Evolutionary conservation across 768 basidiomycete genomes (phyloP).

Genomic region (Leccinum ochraceum): DNA sequence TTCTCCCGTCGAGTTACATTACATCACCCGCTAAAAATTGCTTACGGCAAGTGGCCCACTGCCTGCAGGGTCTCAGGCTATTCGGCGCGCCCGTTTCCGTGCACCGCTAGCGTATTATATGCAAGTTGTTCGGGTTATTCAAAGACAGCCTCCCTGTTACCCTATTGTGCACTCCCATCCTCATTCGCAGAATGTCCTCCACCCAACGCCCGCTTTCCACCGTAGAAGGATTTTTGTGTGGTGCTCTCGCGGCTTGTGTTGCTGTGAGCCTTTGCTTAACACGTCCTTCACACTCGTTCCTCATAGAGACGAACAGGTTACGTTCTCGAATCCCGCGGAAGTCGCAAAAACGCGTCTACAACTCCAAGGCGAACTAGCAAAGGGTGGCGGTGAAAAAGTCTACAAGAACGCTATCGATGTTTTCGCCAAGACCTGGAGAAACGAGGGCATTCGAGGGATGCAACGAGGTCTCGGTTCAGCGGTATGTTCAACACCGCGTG

Average conservation of each 20-base stretch:
- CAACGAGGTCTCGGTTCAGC: slow-evolving; percentile 92
- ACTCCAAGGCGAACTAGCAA: slow-evolving; percentile 92
- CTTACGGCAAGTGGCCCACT: background rate
- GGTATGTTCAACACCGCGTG: slow-evolving; percentile 44
- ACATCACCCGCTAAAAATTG: background rate
- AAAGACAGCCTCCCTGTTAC: slow-evolving; percentile 3
- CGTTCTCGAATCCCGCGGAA: slow-evolving; percentile 76
- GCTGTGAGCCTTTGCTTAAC: slow-evolving; percentile 53
- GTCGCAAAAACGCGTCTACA: slow-evolving; percentile 91
- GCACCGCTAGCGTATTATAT: background rate
- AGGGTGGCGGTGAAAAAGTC: slow-evolving; percentile 66
- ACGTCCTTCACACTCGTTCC: slow-evolving; percentile 4
- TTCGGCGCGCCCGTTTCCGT: background rate
- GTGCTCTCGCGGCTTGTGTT: slow-evolving; percentile 88
- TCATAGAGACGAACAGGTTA: slow-evolving; percentile 52
- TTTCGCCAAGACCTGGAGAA: slow-evolving; percentile 79
- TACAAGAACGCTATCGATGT: slow-evolving; percentile 92
- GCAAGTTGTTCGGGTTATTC: background rate
- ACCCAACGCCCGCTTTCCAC: slow-evolving; percentile 52
- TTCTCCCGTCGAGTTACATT: background rate
- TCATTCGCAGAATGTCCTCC: slow-evolving; percentile 21
- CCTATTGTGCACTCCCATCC: background rate
- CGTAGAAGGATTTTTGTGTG: slow-evolving; percentile 81
- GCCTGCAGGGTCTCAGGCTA: background rate
- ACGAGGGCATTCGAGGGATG: slow-evolving; percentile 89